Base-by-base conservation (phyloP, 1,139 yeast species). In the Kodamaea fungicola region DNA sequence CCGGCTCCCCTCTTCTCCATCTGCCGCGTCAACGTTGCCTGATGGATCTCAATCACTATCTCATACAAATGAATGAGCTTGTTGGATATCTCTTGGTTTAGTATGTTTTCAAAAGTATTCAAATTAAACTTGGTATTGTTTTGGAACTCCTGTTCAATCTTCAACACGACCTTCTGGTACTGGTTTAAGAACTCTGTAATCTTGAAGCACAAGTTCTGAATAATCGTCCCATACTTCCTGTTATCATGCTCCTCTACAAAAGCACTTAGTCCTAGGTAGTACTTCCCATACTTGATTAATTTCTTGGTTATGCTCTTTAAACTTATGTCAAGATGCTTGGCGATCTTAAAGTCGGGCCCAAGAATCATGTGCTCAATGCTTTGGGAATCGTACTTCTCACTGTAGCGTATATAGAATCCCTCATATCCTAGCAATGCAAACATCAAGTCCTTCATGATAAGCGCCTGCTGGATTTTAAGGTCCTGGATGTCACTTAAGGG, bases 281-380 rank as follows among this genome's bases (percentile, higher is more conserved):
- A 72, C 47, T 80, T 79, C 1, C 96, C 96, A 35, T 70, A 64
- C 35, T 67, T 74, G 9, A 80, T 72, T 29, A 89, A 59, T 39
- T 77, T 70, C 49, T 77, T 76, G 12, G 90, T 74, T n/a, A 87
- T 70, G 33, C 83, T 84, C 52, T 83, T 84, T 45, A 88, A 67
- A 28, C 90, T 78, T 1, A 86, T 71, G 51, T 88, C 95, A 49
- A 92, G 64, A 42, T 79, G 79, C 49, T 79, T 82, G 28, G 85
- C 83, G 22, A 87, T 74, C 45, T 78, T 74, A 59, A 74, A 89
- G 42, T 84, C 92, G 1, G 95, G 94, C 0, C 95, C 95, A 12
- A 56, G 57, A 4, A 83, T 62, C 32, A 74, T 54, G 8, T 59
- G 50, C 6, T 54, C 54, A 3, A 55, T 42, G 12, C 61, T 57